Evolutionary conservation across 768 basidiomycete genomes (phyloP), one percentile per base, ranked within the genome.

Genomic region (Lactifluus pinguis): DNA sequence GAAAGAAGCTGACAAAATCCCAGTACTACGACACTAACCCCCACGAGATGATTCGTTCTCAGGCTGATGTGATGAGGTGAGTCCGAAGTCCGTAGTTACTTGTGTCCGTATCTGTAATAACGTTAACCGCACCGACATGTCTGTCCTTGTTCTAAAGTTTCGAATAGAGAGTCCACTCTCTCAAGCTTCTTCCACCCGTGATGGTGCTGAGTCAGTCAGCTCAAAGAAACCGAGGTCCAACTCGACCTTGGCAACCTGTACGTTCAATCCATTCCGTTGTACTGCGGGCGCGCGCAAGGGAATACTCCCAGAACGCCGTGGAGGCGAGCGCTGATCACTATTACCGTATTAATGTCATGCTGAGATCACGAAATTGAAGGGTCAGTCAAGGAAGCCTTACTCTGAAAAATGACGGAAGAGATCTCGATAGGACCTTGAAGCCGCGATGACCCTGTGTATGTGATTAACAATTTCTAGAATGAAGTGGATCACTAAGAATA

Each of bases 401-500:
- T 17, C 47, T 3, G 45, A 53, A 13, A 63, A 55, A 17, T 55
- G 63, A 34, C 57, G 55, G 17, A 65, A 62, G 21, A 65, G 55
- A 32, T 65, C 55, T 14, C 63, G 63, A 57, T 63, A 65, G 38
- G 56, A 52, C 14, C 61, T 56, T 6, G 63, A 53, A 5, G 63
- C 57, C 11, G 61, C 41, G 34, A 63, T 65, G 11, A 58, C 56
- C 47, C 63, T 65, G 19, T 9, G 4, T 6, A 17, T 0, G 19
- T 29, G 34, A 17, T 17, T 34, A 38, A 39, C 10, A 6, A 6
- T 1, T 29, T 38, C n/a, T 2, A 29, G 32, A 34, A 21, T n/a
- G 25, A 34, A 29, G 19, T 10, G 32, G 34, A 57, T 25, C 2
- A 25, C 25, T 25, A 25, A 25, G 25, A 25, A 25, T 25, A 25